Evolutionary conservation across 495 filamentous ascomycete genomes (phyloP).

Genomic region (Viridothelium virens): DNA sequence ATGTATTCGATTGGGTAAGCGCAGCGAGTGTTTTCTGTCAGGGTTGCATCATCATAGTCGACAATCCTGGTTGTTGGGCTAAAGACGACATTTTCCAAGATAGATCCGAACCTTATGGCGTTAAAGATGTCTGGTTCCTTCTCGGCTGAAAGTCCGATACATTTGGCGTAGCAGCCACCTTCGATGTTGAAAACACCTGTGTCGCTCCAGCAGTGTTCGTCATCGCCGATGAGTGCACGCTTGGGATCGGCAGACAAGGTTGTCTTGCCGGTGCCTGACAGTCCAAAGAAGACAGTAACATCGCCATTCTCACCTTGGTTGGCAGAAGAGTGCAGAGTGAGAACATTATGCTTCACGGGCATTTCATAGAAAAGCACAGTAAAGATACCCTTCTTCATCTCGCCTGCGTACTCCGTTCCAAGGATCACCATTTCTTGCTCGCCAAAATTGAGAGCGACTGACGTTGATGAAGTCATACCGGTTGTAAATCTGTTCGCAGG

Average conservation of each 20-base stretch:
- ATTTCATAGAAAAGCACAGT: conserved; percentile 99
- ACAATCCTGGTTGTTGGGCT: conserved; percentile 81
- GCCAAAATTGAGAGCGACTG: conserved; percentile 79
- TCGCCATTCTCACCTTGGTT: conserved; percentile 84
- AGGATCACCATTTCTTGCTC: conserved; percentile 98
- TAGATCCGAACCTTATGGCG: conserved; percentile 93
- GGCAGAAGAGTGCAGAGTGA: conserved; percentile 91
- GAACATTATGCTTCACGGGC: conserved; percentile 97
- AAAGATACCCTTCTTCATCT: conserved; percentile 99
- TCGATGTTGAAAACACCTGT: conserved; percentile 98
- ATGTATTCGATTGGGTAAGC: conserved; percentile 99
- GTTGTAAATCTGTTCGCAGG: conserved; percentile 96
- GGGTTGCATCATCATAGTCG: conserved; percentile 87
- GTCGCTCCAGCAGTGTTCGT: conserved; percentile 99
- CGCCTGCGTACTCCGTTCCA: conserved; percentile 96
- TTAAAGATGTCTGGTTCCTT: conserved; percentile 97
- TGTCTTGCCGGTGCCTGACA: conserved; percentile 97
- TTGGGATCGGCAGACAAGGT: conserved; percentile 95
- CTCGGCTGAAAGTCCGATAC: conserved; percentile 92
- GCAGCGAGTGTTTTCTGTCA: conserved; percentile 97
- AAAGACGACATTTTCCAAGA: conserved; percentile 98
- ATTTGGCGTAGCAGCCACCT: conserved; percentile 99
- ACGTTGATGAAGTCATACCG: conserved; percentile 93
- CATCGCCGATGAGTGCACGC: conserved; percentile 91
- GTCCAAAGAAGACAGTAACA: conserved; percentile 97